Percentiles rank a stretch among this genome's conserved stretches.
Conservation (phyloP, 495 filamentous ascomycete species). For the Talaromyces nanjingensis region DNA sequence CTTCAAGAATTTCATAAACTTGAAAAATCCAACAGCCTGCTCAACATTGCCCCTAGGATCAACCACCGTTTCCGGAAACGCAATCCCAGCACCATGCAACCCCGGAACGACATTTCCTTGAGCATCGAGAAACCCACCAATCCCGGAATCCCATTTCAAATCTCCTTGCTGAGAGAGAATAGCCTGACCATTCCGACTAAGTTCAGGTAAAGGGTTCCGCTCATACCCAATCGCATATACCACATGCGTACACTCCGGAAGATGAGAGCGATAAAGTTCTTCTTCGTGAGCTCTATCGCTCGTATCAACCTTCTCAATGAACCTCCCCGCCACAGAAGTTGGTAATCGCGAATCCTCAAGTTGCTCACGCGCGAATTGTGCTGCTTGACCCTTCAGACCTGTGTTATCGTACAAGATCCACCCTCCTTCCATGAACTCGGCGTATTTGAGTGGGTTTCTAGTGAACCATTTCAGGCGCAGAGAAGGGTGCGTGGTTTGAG, state of each 20-base stretch:
- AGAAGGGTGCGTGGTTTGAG: slow-evolving; percentile 37
- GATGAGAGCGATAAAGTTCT: slow-evolving; percentile 32
- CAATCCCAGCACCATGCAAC: slow-evolving; percentile 53
- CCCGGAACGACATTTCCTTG: slow-evolving; percentile 34
- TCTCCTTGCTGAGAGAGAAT: slow-evolving; percentile 15
- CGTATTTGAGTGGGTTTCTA: slow-evolving; percentile 52
- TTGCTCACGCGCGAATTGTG: slow-evolving; percentile 49
- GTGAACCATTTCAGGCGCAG: slow-evolving; percentile 57
- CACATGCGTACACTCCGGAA: slow-evolving; percentile 43
- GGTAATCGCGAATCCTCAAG: slow-evolving; percentile 44
- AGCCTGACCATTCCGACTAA: slow-evolving; percentile 17
- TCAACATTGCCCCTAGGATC: slow-evolving; percentile 57
- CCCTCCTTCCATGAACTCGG: slow-evolving; percentile 47
- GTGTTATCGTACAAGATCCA: slow-evolving; percentile 61
- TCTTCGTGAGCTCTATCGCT: slow-evolving; percentile 36
- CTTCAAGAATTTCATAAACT: slow-evolving; percentile 58
- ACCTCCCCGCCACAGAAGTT: slow-evolving; percentile 39
- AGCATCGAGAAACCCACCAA: slow-evolving; percentile 40
- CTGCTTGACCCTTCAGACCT: slow-evolving; percentile 53
- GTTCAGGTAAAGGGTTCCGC: slow-evolving; percentile 37
- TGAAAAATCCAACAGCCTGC: slow-evolving; percentile 53
- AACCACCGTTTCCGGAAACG: slow-evolving; percentile 51
- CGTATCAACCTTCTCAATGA: slow-evolving; percentile 44
- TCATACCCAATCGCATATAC: slow-evolving; percentile 52
- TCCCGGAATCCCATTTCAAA: slow-evolving; percentile 42